phyloP scores from a whole-genome alignment of 176 grass and related monocot species.

The maize (Zea mays) region Zm-B73-REFERENCE-NAM-5.0 NC_050096.1:225693501-225694000 shows the following conservation, averaged over 20 bases:
- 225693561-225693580: no score
- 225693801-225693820: constrained; percentile 59
- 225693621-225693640: no score
- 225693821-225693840: constrained; percentile 63
- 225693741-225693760: background rate
- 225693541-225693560: no score
- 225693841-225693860: constrained; percentile 63
- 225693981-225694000: constrained; percentile 62
- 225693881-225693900: constrained; percentile 50
- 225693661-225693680: no score
- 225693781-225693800: constrained; percentile 58
- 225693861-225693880: constrained; percentile 45
- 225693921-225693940: constrained; percentile 59
- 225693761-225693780: constrained; percentile 31
- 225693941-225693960: constrained; percentile 43
- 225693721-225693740: background rate
- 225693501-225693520: no score
- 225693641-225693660: no score
- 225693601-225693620: no score
- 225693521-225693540: no score
- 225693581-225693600: no score
- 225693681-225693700: no score
- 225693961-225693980: constrained; percentile 67
- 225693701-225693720: background rate
- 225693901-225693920: constrained; percentile 45